Evolutionary conservation across 2,329 filamentous ascomycete genomes (phyloP).

Genomic region (Mycogone perniciosa): DNA sequence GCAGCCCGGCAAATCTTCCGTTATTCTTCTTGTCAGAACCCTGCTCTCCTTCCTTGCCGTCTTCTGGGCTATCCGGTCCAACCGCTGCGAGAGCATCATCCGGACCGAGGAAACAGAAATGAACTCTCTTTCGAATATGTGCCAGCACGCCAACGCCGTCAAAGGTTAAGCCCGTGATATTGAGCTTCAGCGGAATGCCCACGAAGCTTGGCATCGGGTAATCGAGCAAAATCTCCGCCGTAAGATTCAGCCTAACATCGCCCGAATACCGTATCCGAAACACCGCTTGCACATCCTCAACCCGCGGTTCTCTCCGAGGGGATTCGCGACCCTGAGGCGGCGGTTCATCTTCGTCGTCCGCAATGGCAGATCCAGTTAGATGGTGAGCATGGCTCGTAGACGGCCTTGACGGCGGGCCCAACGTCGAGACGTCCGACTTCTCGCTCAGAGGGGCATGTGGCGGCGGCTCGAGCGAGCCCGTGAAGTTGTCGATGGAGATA

Average conservation of each 20-base stretch:
- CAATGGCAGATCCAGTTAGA: slow-evolving; percentile 31
- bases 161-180: slow-evolving; percentile 91
- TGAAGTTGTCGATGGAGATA: slow-evolving; percentile 38
- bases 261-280: slow-evolving; percentile 87
- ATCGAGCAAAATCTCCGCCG: slow-evolving; percentile 90
- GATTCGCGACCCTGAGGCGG: neutral
- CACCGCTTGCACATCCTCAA: slow-evolving; percentile 87
- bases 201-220: slow-evolving; percentile 99
- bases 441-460: slow-evolving; percentile 39
- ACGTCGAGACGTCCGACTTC: slow-evolving; percentile 57
- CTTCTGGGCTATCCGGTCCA: slow-evolving; percentile 36
- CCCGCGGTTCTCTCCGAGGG: slow-evolving; percentile 60
- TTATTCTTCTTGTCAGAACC: slow-evolving; percentile 23
- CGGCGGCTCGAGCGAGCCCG: slow-evolving; percentile 30
- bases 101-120: slow-evolving; percentile 90
- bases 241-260: slow-evolving; percentile 79
- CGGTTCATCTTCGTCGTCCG: slow-evolving; percentile 27
- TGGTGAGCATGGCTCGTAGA: slow-evolving; percentile 48
- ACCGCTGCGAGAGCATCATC: slow-evolving; percentile 80
- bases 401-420: slow-evolving; percentile 53
- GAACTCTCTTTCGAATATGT: slow-evolving; percentile 79
- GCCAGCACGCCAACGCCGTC: slow-evolving; percentile 91
- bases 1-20: slow-evolving; percentile 58
- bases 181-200: slow-evolving; percentile 86
- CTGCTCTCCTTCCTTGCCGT: slow-evolving; percentile 16